Percentiles rank a stretch among this genome's conserved stretches.
Evolutionary conservation across 805 yeast species (phyloP).

Genomic region (Candida vartiovaarae): DNA sequence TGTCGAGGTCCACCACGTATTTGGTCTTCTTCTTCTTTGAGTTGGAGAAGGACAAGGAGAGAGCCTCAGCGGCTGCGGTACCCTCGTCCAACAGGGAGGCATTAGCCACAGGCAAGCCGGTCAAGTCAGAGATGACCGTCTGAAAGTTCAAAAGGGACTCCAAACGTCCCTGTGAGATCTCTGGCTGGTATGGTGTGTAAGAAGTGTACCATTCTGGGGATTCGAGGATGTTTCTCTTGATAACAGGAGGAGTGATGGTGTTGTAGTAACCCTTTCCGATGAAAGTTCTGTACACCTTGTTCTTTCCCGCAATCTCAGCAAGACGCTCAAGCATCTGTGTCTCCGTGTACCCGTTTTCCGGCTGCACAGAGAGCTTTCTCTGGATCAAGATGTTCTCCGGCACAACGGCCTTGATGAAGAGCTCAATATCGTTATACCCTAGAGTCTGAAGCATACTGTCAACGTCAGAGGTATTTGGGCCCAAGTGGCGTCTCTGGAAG

Average conservation of each 20-base stretch:
- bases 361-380: conserved; percentile 60
- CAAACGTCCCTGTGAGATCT: conserved; percentile 92
- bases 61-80: conserved; percentile 96
- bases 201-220: conserved; percentile 98
- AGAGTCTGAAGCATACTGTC: conserved; percentile 56
- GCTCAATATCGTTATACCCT: conserved; percentile 60
- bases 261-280: conserved; percentile 96
- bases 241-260: conserved; percentile 83
- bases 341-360: conserved; percentile 73
- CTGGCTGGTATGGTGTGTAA: conserved; percentile 98
- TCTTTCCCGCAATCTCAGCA: conserved; percentile 63
- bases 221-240: conserved; percentile 87
- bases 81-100: conserved; percentile 95
- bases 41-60: conserved; percentile 72
- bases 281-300: conserved; percentile 63
- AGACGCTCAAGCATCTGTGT: conserved; percentile 69
- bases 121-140: conserved; percentile 83
- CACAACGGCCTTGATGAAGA: conserved; percentile 64
- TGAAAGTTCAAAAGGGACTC: conserved; percentile 88
- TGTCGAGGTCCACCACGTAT: conserved; percentile 66
- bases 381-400: conserved; percentile 70
- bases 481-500: conserved; percentile 86
- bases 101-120: conserved; percentile 92
- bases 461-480: conserved; percentile 64
- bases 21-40: conserved; percentile 57